A percentile compares a stretch with the other conserved stretches of the same genome.
phyloP scores from a whole-genome alignment of 352 stramenopile genomes.

The Phytophthora tubulina region DNA sequence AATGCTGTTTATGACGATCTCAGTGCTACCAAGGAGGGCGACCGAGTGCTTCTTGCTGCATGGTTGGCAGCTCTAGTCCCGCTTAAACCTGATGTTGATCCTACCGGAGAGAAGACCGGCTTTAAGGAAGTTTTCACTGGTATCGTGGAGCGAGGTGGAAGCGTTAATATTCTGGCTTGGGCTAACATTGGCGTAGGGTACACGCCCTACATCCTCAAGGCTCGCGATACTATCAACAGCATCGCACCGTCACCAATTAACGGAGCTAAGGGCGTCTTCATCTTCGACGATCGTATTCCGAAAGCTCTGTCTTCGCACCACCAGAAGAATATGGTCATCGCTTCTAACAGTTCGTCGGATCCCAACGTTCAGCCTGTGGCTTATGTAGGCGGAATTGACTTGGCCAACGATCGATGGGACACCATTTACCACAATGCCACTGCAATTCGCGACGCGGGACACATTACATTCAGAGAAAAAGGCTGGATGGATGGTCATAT shows the following conservation, averaged over 20 bases:
- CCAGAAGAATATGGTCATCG: constrained; percentile 56
- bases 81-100: constrained; percentile 40
- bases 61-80: constrained; percentile 59
- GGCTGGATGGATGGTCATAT: constrained; percentile 67
- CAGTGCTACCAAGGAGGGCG: constrained; percentile 23
- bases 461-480: constrained; percentile 51
- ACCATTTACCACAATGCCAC: constrained; percentile 56
- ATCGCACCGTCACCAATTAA: constrained; percentile 23
- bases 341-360: constrained; percentile 7
- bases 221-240: constrained; percentile 53
- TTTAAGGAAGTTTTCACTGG: constrained; percentile 48
- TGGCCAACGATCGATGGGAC: constrained; percentile 64
- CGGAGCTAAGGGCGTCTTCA: constrained; percentile 28
- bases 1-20: constrained; percentile 56
- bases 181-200: constrained; percentile 50
- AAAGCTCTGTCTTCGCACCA: constrained; percentile 48
- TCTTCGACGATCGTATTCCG: constrained; percentile 65
- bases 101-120: constrained; percentile 28
- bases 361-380: constrained; percentile 33
- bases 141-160: constrained; percentile 43
- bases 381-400: constrained; percentile 62
- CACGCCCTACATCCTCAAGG: constrained; percentile 40
- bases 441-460: constrained; percentile 36
- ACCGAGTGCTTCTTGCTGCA: constrained; percentile 49
- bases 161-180: constrained; percentile 59